phyloP scores from a whole-genome alignment of 2,329 filamentous ascomycete species.

The Fusarium camptoceras region DNA sequence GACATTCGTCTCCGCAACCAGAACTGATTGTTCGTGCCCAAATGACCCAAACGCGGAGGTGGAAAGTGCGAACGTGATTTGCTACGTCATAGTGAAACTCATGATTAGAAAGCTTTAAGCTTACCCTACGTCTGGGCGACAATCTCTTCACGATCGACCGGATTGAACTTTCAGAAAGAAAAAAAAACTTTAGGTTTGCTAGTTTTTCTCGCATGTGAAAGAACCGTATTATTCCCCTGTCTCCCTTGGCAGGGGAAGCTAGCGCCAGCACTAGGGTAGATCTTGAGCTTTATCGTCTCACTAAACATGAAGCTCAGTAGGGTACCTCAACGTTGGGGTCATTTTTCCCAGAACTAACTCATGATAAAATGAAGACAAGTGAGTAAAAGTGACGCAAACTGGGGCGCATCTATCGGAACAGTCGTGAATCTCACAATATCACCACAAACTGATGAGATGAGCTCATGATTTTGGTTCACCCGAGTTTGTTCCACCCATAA shows the following conservation, averaged over 20 bases:
- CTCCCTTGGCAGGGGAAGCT: neutral
- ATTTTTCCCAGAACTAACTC: neutral
- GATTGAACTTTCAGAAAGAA: neutral
- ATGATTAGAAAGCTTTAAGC: neutral
- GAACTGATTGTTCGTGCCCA: slow-evolving; percentile 14
- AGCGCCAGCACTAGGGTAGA: neutral
- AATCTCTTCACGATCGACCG: neutral
- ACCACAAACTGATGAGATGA: no score
- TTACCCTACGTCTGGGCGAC: slow-evolving; percentile 3
- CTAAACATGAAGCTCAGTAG: neutral
- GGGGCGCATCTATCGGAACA: neutral
- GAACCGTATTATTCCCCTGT: neutral
- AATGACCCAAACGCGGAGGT: slow-evolving; percentile 19
- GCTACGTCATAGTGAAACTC: slow-evolving; percentile 16
- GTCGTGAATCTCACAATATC: neutral
- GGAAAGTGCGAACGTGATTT: neutral
- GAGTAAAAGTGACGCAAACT: neutral
- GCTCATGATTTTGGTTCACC: neutral
- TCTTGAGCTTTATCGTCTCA: neutral
- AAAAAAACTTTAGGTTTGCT: neutral
- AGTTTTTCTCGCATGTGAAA: neutral
- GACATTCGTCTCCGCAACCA: slow-evolving; percentile 6
- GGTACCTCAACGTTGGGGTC: neutral
- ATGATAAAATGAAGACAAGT: neutral
- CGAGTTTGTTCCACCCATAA: no score